Evolutionary conservation across 768 basidiomycete genomes (phyloP).

Genomic region (Russula dissimulans): DNA sequence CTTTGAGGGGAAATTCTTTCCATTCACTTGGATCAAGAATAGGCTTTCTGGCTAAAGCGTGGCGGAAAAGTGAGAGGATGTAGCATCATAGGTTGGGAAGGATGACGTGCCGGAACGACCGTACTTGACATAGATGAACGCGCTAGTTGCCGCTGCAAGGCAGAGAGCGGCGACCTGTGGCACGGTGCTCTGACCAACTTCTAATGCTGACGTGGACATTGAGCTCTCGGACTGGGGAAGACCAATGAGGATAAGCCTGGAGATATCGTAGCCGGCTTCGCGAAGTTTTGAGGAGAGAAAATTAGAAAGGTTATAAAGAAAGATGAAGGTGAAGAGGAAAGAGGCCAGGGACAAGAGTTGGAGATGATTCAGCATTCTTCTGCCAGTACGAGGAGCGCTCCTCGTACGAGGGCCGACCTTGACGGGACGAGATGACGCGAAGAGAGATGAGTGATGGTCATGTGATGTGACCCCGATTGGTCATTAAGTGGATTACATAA

Average conservation of each 20-base stretch:
- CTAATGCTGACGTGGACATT: conserved; percentile 21
- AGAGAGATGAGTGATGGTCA: too few relatives aligned
- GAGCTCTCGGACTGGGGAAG: conserved; percentile 30
- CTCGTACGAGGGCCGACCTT: too few relatives aligned
- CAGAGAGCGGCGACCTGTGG: conserved; percentile 45
- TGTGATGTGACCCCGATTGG: too few relatives aligned
- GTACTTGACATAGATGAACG: conserved; percentile 47
- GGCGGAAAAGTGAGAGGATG: not conserved
- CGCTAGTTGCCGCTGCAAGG: conserved; percentile 39
- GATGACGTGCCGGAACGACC: conserved; percentile 28
- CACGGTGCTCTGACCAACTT: conserved; percentile 28
- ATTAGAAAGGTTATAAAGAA: conserved; percentile 39
- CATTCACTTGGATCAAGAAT: conserved; percentile 68
- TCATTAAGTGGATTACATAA: too few relatives aligned
- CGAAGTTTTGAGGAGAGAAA: conserved; percentile 37
- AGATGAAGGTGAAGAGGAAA: conserved; percentile 37
- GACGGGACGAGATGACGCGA: too few relatives aligned
- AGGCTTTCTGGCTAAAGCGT: conserved; percentile 48
- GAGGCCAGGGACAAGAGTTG: conserved; percentile 50
- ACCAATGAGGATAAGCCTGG: conserved; percentile 55
- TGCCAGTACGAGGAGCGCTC: too few relatives aligned
- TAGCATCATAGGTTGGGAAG: not conserved
- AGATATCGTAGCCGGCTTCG: conserved; percentile 48
- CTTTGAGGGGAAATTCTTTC: conserved; percentile 70
- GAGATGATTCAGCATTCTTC: conserved; percentile 47